Percentiles rank a stretch among this genome's conserved stretches.
Conservation (phyloP, 768 basidiomycete species). For the Flagelloscypha sp. region DNA sequence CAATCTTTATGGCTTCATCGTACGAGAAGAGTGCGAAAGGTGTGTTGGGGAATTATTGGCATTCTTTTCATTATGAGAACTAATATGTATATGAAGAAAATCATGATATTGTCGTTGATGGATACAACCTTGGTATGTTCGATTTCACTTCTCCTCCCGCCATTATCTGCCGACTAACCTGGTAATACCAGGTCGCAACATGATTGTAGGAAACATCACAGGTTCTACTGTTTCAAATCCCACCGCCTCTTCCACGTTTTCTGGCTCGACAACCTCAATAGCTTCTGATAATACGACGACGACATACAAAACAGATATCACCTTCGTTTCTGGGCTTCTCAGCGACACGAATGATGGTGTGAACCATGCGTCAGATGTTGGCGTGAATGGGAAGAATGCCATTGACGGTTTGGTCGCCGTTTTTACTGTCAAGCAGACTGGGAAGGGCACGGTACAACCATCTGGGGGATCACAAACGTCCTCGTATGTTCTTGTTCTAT, state of each 20-base stretch:
- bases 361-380: constrained; percentile 36
- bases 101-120: constrained; percentile 46
- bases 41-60: constrained; percentile 18
- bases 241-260: constrained; percentile 2
- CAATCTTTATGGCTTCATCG: constrained; percentile 40
- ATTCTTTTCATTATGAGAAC: too few species aligned
- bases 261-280: constrained; percentile 30
- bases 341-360: constrained; percentile 39
- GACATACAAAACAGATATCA: constrained; percentile 41
- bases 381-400: constrained; percentile 30
- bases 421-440: too few species aligned
- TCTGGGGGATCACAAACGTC: too few species aligned
- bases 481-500: too few species aligned
- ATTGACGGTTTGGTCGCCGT: constrained; percentile 57
- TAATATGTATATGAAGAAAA: constrained; percentile 17
- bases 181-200: background rate
- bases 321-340: constrained; percentile 45
- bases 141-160: constrained; percentile 7
- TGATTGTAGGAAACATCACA: constrained; percentile 18
- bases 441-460: too few species aligned
- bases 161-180: background rate
- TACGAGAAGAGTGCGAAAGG: constrained; percentile 38
- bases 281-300: constrained; percentile 35
- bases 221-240: constrained; percentile 6
- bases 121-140: constrained; percentile 14